These are phyloP conservation scores for Trichoderma arundinaceum DNA, from an alignment of 2,329 filamentous ascomycete species.

Conservation along the genomic window DNA sequence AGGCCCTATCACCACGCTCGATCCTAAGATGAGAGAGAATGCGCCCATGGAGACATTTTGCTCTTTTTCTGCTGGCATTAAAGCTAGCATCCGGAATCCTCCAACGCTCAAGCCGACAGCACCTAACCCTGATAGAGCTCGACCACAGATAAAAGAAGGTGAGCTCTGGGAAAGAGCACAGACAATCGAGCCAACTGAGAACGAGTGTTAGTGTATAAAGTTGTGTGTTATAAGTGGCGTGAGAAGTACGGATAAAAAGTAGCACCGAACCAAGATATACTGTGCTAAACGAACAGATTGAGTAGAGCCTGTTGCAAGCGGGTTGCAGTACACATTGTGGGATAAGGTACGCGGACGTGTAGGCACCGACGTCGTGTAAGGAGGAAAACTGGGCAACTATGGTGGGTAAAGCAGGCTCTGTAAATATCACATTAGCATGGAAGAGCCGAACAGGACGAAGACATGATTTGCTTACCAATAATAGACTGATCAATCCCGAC, in stretches of 20 bases:
- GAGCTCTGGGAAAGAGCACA: constrained; percentile 12
- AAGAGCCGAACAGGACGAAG: not conserved
- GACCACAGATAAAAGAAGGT: constrained; percentile 9
- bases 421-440: not conserved
- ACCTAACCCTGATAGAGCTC: constrained; percentile 6
- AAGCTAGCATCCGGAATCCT: constrained; percentile 17
- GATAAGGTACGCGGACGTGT: constrained; percentile 14
- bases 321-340: constrained; percentile 18
- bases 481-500: constrained; percentile 22
- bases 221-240: not conserved
- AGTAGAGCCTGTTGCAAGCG: not conserved
- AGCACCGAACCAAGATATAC: constrained; percentile 8
- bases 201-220: not conserved
- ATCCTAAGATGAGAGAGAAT: constrained; percentile 11
- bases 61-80: constrained; percentile 1
- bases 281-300: constrained; percentile 2
- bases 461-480: not conserved
- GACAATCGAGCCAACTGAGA: not conserved
- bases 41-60: constrained; percentile 17
- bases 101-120: constrained; percentile 22
- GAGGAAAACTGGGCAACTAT: constrained; percentile 4
- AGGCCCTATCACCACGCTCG: constrained; percentile 12
- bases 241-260: not conserved
- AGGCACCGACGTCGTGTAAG: constrained; percentile 14
- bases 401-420: constrained; percentile 16